These are phyloP conservation scores for Candida sonorensis DNA, from an alignment of 805 yeast species.

Conservation along the genomic window DNA sequence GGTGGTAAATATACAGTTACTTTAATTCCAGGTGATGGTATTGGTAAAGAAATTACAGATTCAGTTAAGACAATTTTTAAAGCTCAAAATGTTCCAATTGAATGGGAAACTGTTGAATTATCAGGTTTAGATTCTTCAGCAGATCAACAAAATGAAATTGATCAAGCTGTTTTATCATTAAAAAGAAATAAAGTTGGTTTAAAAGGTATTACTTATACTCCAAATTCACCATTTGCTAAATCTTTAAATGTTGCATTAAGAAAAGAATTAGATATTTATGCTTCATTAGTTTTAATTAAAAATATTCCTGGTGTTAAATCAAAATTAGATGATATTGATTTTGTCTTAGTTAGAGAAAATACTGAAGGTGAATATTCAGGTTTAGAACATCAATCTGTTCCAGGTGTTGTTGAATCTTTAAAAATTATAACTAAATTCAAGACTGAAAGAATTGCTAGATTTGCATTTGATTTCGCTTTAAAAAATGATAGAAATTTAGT, in stretches of 20 bases:
- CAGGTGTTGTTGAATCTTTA: conserved; percentile 95
- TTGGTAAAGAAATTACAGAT: conserved; percentile 92
- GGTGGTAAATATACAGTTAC: conserved; percentile 95
- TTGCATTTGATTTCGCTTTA: conserved; percentile 92
- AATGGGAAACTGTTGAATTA: conserved; percentile 82
- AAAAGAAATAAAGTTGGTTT: conserved; percentile 96
- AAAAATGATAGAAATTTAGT: conserved; percentile 88
- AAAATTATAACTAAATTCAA: conserved; percentile 91
- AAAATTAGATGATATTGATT: conserved; percentile 80
- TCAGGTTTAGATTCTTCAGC: conserved; percentile 51
- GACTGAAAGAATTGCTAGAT: conserved; percentile 95
- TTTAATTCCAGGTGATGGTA: conserved; percentile 96
- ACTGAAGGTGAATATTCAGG: conserved; percentile 99
- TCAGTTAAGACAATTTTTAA: conserved; percentile 87
- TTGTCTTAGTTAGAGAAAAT: conserved; percentile 95
- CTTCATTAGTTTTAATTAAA: conserved; percentile 90
- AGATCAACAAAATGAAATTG: conserved; percentile 44
- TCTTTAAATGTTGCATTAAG: conserved; percentile 94
- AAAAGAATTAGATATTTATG: conserved; percentile 93
- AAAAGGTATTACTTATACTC: conserved; percentile 93
- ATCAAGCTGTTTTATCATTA: conserved; percentile 81
- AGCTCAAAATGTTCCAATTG: conserved; percentile 84
- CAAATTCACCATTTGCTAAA: conserved; percentile 67
- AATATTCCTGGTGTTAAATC: conserved; percentile 91
- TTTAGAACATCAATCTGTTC: conserved; percentile 93